Evolutionary conservation across 768 basidiomycete species (phyloP).

Genomic region (Kwoniella heveanensis): DNA sequence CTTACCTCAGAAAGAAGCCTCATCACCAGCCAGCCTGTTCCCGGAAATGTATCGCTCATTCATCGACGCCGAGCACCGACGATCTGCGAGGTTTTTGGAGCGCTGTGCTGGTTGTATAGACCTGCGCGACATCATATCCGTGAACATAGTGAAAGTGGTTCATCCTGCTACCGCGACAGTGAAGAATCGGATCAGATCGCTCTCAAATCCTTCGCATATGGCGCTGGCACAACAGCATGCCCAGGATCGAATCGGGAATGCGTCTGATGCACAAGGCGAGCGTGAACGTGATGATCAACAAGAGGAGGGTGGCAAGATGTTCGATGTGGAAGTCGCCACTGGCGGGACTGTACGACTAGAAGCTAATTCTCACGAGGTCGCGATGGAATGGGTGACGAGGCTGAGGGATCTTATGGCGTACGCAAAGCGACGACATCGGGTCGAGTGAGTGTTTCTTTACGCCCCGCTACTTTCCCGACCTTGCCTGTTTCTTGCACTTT

Average conservation of each 20-base stretch:
- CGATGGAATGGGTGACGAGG: conserved; percentile 81
- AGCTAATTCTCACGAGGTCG: conserved; percentile 72
- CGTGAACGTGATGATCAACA: conserved; percentile 68
- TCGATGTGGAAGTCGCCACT: conserved; percentile 72
- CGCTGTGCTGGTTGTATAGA: conserved; percentile 65
- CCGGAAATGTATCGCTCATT: conserved; percentile 40
- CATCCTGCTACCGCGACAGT: background rate
- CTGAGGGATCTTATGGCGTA: conserved; percentile 71
- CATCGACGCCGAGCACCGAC: conserved; percentile 40
- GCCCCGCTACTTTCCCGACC: no score
- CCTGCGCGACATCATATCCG: conserved; percentile 67
- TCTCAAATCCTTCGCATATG: background rate
- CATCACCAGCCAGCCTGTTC: conserved; percentile 35
- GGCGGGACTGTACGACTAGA: conserved; percentile 76
- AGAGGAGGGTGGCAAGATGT: conserved; percentile 59
- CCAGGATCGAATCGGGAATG: background rate
- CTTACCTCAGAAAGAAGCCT: conserved; percentile 26
- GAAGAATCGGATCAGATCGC: background rate
- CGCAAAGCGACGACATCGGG: conserved; percentile 75
- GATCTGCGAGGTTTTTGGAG: conserved; percentile 53
- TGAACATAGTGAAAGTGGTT: conserved; percentile 59
- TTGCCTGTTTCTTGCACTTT: no score
- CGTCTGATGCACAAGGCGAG: background rate
- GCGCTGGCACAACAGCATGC: background rate
- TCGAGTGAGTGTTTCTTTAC: conserved; percentile 59